phyloP scores from a whole-genome alignment of 108 stramenopile species.

The Aurantiochytrium sp. region DNA sequence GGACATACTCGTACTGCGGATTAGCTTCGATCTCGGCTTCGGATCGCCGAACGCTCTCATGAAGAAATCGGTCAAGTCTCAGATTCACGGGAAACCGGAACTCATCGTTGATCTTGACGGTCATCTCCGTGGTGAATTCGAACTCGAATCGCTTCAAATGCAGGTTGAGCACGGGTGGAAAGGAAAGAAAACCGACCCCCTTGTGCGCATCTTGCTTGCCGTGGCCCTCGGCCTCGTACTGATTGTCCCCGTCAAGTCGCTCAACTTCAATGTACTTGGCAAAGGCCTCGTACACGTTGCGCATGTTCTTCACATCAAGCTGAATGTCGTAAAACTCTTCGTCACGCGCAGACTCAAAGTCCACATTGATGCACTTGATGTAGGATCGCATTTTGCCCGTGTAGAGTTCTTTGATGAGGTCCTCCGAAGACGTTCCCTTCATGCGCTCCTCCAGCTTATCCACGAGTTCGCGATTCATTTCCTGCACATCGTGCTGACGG shows the following conservation, averaged over 20 bases:
- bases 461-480: slow-evolving; percentile 48
- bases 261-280: slow-evolving; percentile 43
- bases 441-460: slow-evolving; percentile 43
- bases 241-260: slow-evolving; percentile 47
- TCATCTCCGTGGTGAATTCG: not conserved
- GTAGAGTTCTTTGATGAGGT: slow-evolving; percentile 40
- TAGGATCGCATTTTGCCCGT: slow-evolving; percentile 38
- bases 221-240: slow-evolving; percentile 21
- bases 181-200: slow-evolving; percentile 14
- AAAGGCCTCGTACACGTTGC: slow-evolving; percentile 32
- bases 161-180: slow-evolving; percentile 38
- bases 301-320: not conserved
- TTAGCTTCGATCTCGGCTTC: not conserved
- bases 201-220: slow-evolving; percentile 31
- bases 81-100: slow-evolving; percentile 19
- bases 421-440: slow-evolving; percentile 33
- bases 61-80: not conserved
- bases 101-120: slow-evolving; percentile 23
- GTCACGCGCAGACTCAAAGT: not conserved
- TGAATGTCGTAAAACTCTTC: not conserved
- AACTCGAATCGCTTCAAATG: slow-evolving; percentile 42
- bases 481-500: slow-evolving; percentile 44
- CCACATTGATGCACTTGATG: slow-evolving; percentile 28
- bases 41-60: not conserved
- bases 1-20: slow-evolving; percentile 32